Evolutionary conservation across 179 eudicot genomes (phyloP), one percentile per base, ranked within the genome.

Genomic region (Amaranthus tricolor): DNA sequence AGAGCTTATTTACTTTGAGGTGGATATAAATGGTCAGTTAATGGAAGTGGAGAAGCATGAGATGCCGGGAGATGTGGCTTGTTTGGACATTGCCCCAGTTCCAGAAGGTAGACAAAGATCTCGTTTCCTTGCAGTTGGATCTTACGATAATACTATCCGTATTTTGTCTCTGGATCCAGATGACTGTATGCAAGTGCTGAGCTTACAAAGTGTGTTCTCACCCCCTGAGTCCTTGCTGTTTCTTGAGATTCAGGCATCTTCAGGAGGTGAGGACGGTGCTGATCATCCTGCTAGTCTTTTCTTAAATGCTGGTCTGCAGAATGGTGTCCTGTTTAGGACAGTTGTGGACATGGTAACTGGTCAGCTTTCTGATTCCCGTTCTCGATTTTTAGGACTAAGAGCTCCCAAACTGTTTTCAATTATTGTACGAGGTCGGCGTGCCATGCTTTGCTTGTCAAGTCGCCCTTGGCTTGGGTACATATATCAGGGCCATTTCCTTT

Each of bases 311-410:
- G 98, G 99, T 85, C 71, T 96, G 68, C 93, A 91, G 70, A 91
- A 91, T 73, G 99, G 99, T 70, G 99, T 96, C 76, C 68, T 96
- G 47, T 96, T 93, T 78, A 88, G 99, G 82, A 93, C 98, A 6
- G 99, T 96, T 48, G 99, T 96, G 47, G 99, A 96, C 77, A 93
- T 93, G 99, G 94, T 93, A 60, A 91, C 98, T 0, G 99, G 99
- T 67, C 96, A 93, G 78, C 92, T 96, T 63, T 96, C 98, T 62
- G 99, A 96, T 81, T 91, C 99, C 5, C 98, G 99, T 67, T 91
- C 98, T 11, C 88, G 99, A 51, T 96, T 96, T 78, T 84, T 96
- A 72, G 99, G 99, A 62, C 86, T 96, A 48, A 84, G 91, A 82
- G 86, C 98, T 43, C 98, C 98, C 2, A 96, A 96, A 80, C 87